A percentile compares a stretch with the other conserved stretches of the same genome.
These are phyloP conservation scores for Pyrenophora teres DNA, from an alignment of 2,329 filamentous ascomycete species.

Conservation along the genomic window DNA sequence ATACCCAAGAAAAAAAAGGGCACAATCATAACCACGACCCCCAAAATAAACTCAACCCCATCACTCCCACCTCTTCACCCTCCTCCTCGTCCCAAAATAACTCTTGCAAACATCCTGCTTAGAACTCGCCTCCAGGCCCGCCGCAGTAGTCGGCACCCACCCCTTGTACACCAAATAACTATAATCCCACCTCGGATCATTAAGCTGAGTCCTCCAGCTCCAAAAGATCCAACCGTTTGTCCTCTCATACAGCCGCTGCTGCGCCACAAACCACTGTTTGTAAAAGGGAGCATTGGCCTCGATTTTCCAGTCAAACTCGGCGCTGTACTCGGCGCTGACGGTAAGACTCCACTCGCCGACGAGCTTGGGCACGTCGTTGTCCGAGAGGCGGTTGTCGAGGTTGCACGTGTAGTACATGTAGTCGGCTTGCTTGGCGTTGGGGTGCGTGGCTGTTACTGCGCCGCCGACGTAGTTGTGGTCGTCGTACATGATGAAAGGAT, in stretches of 20 bases:
- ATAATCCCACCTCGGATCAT: constrained; percentile 59
- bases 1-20: no score
- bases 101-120: constrained; percentile 2
- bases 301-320: constrained; percentile 49
- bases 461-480: constrained; percentile 62
- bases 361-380: constrained; percentile 51
- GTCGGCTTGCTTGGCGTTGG: constrained; percentile 47
- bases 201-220: constrained; percentile 61
- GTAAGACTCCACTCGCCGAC: constrained; percentile 66
- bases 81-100: constrained; percentile 8
- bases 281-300: constrained; percentile 56
- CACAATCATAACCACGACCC: no score
- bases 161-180: constrained; percentile 21
- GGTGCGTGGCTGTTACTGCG: constrained; percentile 37
- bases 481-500: constrained; percentile 58
- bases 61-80: neutral
- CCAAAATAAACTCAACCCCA: no score
- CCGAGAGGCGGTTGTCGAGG: constrained; percentile 49
- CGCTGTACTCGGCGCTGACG: constrained; percentile 54
- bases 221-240: constrained; percentile 64
- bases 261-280: constrained; percentile 61
- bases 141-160: constrained; percentile 9
- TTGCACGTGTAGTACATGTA: constrained; percentile 60
- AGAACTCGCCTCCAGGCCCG: constrained; percentile 7
- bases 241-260: constrained; percentile 61